phyloP scores from a whole-genome alignment of 352 stramenopile genomes.

The Phytophthora aleatoria region DNA sequence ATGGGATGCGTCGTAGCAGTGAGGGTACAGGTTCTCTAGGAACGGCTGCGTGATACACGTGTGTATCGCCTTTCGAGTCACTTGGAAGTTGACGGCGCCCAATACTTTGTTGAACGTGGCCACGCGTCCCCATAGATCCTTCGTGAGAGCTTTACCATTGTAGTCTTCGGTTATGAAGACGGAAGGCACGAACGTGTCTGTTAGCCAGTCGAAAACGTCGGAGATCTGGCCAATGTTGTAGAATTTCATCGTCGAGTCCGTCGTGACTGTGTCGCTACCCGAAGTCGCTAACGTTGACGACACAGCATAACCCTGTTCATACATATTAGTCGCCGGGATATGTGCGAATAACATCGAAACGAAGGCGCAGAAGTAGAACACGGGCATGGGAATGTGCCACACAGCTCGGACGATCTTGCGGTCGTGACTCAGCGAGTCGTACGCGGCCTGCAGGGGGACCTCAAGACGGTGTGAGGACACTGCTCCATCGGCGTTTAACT shows the following conservation, averaged over 20 bases:
- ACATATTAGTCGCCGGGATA: constrained; percentile 42
- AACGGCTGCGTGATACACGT: constrained; percentile 38
- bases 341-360: constrained; percentile 55
- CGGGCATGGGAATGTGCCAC: constrained; percentile 35
- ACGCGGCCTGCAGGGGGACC: constrained; percentile 33
- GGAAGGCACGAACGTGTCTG: constrained; percentile 41
- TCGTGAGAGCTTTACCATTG: constrained; percentile 46
- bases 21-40: constrained; percentile 44
- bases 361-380: constrained; percentile 50
- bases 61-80: constrained; percentile 24
- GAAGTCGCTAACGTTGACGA: constrained; percentile 42
- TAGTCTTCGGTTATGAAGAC: constrained; percentile 60
- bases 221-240: constrained; percentile 41
- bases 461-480: background rate
- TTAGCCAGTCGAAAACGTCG: constrained; percentile 54
- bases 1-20: constrained; percentile 46
- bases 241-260: constrained; percentile 52
- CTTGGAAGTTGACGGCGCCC: constrained; percentile 37
- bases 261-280: constrained; percentile 51
- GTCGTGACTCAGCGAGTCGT: constrained; percentile 45
- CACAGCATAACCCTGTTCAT: constrained; percentile 39
- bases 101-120: constrained; percentile 29
- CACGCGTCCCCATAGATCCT: constrained; percentile 24
- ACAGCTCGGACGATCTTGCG: constrained; percentile 36
- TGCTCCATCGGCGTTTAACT: background rate